Evolutionary conservation across 2,329 filamentous ascomycete species (phyloP).

Genomic region (Chrysoporthe austroafricana): DNA sequence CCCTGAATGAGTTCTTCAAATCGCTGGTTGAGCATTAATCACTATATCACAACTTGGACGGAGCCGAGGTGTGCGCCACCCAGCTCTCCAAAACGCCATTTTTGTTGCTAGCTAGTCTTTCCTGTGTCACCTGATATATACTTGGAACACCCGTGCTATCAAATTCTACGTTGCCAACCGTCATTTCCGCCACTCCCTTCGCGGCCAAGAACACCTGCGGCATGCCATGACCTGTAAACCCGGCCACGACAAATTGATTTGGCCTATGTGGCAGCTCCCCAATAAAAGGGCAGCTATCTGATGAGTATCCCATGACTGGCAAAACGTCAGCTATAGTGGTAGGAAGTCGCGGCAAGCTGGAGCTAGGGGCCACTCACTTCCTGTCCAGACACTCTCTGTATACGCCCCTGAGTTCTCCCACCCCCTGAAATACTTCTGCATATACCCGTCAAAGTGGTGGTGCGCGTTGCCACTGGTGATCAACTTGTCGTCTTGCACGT

Average conservation of each 20-base stretch:
- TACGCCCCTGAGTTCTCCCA: conserved; percentile 49
- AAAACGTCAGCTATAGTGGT: neutral
- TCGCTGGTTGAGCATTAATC: neutral
- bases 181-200: conserved; percentile 47
- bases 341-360: no score
- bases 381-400: conserved; percentile 46
- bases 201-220: conserved; percentile 46
- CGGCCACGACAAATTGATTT: conserved; percentile 49
- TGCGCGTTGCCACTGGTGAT: conserved; percentile 41
- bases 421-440: conserved; percentile 49
- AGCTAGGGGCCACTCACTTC: conserved; percentile 35
- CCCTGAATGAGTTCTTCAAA: neutral
- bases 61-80: conserved; percentile 17
- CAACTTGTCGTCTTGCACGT: conserved; percentile 45
- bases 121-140: conserved; percentile 40
- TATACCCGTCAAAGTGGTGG: conserved; percentile 48
- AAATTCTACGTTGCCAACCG: conserved; percentile 37
- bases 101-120: conserved; percentile 33
- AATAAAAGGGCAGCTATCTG: conserved; percentile 48
- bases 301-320: conserved; percentile 48
- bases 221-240: conserved; percentile 58
- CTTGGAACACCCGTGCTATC: conserved; percentile 43
- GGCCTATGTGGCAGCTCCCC: conserved; percentile 45
- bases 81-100: conserved; percentile 28
- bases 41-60: conserved; percentile 4